phyloP scores from a whole-genome alignment of 805 yeast species.

The Candida manassasensis region DNA sequence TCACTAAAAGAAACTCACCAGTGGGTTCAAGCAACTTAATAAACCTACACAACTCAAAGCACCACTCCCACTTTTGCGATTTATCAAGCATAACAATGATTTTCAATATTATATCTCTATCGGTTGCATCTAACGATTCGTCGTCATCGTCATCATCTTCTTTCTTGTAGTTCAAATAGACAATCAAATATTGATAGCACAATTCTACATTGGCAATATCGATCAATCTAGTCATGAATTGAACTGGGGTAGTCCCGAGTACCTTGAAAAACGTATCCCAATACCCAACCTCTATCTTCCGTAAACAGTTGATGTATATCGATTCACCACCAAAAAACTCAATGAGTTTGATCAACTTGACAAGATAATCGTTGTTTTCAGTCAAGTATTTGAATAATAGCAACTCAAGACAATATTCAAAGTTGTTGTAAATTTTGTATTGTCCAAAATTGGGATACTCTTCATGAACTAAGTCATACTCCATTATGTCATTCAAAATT shows the following conservation, averaged over 20 bases:
- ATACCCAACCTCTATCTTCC: conserved; percentile 53
- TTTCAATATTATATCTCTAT: conserved; percentile 37
- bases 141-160: conserved; percentile 25
- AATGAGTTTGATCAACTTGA: conserved; percentile 17
- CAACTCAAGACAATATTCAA: conserved; percentile 46
- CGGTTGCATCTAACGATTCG: conserved; percentile 23
- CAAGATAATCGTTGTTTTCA: conserved; percentile 16
- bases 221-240: conserved; percentile 39
- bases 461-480: conserved; percentile 36
- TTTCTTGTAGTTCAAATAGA: conserved; percentile 47
- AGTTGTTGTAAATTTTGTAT: conserved; percentile 39
- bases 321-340: conserved; percentile 17
- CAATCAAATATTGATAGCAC: conserved; percentile 48
- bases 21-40: conserved; percentile 47
- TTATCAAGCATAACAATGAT: conserved; percentile 40
- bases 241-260: conserved; percentile 40
- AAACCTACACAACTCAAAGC: conserved; percentile 51
- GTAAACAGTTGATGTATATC: conserved; percentile 50
- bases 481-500: conserved; percentile 43
- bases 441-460: conserved; percentile 23
- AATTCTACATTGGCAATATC: conserved; percentile 39
- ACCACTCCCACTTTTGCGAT: conserved; percentile 45
- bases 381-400: conserved; percentile 41
- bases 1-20: conserved; percentile 23
- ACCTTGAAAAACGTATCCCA: conserved; percentile 48